Conservation (phyloP, 1,139 yeast species). For the Meyerozyma guilliermondii region DNA sequence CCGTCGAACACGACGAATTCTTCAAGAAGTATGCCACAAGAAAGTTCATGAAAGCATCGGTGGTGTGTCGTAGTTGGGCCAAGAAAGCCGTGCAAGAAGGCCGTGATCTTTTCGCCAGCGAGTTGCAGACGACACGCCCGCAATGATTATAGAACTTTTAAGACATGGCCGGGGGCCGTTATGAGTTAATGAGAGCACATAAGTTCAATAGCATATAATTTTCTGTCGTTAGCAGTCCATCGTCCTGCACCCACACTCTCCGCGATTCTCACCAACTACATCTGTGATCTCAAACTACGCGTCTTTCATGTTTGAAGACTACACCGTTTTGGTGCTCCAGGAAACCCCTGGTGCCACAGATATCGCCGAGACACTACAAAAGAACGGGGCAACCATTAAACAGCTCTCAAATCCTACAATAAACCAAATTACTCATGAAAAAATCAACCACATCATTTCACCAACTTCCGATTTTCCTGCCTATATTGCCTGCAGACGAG, state of each 20-base stretch:
- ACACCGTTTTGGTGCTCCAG: not conserved
- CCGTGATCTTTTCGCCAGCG: constrained; percentile 1
- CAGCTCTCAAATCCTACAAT: not conserved
- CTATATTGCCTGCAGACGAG: constrained; percentile 2
- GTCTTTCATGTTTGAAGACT: not conserved
- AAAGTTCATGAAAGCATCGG: constrained; percentile 86
- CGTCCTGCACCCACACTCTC: not conserved
- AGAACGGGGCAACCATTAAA: not conserved
- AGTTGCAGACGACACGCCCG: not conserved
- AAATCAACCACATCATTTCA: constrained; percentile 8
- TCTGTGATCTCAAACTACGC: not conserved
- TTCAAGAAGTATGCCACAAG: constrained; percentile 91
- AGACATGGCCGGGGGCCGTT: constrained; percentile 1
- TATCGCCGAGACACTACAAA: not conserved
- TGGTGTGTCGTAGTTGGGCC: constrained; percentile 90
- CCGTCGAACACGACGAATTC: constrained; percentile 90
- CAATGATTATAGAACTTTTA: constrained; percentile 1
- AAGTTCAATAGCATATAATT: not conserved
- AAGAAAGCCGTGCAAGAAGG: constrained; percentile 39
- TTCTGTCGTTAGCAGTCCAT: not conserved
- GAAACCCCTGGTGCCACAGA: not conserved
- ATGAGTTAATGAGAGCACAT: not conserved
- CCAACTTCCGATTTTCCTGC: constrained; percentile 1
- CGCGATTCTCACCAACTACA: not conserved
- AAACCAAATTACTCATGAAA: not conserved